Evolutionary conservation across 257 asterid genomes (phyloP).

Genomic region (Solanum dulcamara): DNA sequence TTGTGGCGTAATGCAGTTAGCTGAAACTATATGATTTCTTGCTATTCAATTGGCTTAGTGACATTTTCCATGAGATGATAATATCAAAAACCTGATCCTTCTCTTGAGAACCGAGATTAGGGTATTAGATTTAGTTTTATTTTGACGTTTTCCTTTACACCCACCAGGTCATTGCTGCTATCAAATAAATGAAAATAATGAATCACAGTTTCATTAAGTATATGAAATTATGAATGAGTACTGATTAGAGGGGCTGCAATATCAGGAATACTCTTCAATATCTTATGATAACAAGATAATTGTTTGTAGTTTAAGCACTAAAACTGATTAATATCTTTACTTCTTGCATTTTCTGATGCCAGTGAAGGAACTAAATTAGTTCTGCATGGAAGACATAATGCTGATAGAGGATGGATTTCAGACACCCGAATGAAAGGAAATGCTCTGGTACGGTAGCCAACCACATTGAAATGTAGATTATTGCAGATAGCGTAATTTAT

Average conservation of each 20-base stretch:
- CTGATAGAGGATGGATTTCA: constrained; percentile 74
- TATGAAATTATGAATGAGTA: not conserved
- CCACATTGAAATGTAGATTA: not conserved
- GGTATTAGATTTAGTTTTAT: not conserved
- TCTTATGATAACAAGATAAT: not conserved
- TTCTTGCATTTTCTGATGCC: constrained; percentile 16
- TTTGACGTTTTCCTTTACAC: not conserved
- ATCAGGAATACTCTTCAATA: not conserved
- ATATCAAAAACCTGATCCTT: not conserved
- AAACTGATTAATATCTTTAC: not conserved
- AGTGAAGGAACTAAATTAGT: constrained; percentile 65
- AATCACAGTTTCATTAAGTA: not conserved
- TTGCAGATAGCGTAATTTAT: not conserved
- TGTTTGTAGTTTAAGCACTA: too few species aligned
- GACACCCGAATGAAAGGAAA: constrained; percentile 48
- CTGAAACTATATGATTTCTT: not conserved
- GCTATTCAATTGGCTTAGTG: not conserved
- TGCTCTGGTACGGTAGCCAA: constrained; percentile 39
- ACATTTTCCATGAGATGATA: not conserved
- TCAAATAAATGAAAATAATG: not conserved
- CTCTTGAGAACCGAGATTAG: not conserved
- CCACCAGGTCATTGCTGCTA: not conserved
- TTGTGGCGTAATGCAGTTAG: not conserved
- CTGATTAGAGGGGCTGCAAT: not conserved
- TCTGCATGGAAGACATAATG: constrained; percentile 90